Evolutionary conservation across 2,329 filamentous ascomycete species (phyloP).

Genomic region (Aspergillus thermomutatus): DNA sequence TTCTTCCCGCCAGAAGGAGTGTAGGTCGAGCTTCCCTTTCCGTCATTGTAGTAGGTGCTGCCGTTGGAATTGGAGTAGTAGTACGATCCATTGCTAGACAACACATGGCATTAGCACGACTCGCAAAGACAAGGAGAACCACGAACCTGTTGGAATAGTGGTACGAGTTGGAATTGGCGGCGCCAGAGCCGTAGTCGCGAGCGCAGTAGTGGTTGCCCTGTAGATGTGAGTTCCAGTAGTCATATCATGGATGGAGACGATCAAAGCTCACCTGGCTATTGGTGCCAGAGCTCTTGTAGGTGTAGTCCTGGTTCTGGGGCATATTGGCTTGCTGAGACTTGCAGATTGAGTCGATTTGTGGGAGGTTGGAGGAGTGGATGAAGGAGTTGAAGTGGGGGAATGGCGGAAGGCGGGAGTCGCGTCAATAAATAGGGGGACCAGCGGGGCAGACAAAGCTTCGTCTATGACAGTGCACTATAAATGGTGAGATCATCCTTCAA

Average conservation of each 20-base stretch:
- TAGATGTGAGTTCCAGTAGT: background rate
- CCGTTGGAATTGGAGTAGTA: slow-evolving; percentile 70
- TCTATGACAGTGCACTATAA: too few species aligned
- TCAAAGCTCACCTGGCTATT: slow-evolving; percentile 56
- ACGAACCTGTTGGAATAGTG: slow-evolving; percentile 65
- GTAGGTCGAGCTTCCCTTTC: slow-evolving; percentile 58
- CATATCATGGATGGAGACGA: background rate
- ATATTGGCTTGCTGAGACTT: background rate
- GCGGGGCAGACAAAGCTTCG: too few species aligned
- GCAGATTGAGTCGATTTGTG: background rate
- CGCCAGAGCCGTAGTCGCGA: slow-evolving; percentile 59
- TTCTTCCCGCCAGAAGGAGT: slow-evolving; percentile 51
- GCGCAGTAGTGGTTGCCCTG: slow-evolving; percentile 68
- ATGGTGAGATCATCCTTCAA: too few species aligned
- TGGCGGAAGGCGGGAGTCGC: too few species aligned
- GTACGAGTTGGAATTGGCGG: slow-evolving; percentile 52
- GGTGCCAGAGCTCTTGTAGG: slow-evolving; percentile 50
- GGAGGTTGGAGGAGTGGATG: background rate
- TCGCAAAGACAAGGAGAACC: background rate
- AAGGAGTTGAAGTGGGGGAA: background rate
- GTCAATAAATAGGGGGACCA: too few species aligned
- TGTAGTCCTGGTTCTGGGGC: slow-evolving; percentile 29
- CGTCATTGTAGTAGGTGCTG: slow-evolving; percentile 66
- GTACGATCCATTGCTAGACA: slow-evolving; percentile 61
- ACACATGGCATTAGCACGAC: too few species aligned